phyloP scores from a whole-genome alignment of 768 basidiomycete genomes.

The Agrocybe chaxingu region DNA sequence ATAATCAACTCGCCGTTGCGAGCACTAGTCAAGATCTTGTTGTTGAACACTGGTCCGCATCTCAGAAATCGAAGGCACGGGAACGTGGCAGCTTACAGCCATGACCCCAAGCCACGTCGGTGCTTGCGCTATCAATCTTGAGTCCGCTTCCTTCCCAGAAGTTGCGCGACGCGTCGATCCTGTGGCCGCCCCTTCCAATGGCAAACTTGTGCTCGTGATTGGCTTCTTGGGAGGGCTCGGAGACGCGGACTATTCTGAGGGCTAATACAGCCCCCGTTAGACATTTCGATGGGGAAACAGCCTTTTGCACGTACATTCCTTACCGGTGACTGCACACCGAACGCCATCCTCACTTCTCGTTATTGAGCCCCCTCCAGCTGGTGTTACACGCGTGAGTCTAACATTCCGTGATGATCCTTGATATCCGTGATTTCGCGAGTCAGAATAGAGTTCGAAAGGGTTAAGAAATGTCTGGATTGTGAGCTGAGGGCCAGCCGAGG shows the following conservation, averaged over 20 bases:
- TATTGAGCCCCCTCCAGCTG: constrained; percentile 63
- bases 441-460: constrained; percentile 35
- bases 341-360: constrained; percentile 64
- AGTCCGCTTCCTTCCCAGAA: constrained; percentile 76
- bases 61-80: constrained; percentile 7
- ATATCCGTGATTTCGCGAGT: constrained; percentile 37
- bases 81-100: constrained; percentile 43
- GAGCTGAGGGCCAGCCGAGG: constrained; percentile 19
- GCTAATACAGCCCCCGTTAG: constrained; percentile 30
- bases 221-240: constrained; percentile 37
- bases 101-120: constrained; percentile 79
- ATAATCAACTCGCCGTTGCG: constrained; percentile 80
- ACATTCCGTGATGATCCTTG: constrained; percentile 48
- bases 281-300: not conserved
- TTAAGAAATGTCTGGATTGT: constrained; percentile 24
- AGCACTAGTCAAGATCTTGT: constrained; percentile 78
- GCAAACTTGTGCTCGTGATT: constrained; percentile 47
- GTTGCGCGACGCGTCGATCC: constrained; percentile 72
- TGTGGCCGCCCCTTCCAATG: constrained; percentile 57
- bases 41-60: constrained; percentile 52
- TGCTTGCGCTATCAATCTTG: constrained; percentile 75
- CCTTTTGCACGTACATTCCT: constrained; percentile 54
- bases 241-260: constrained; percentile 57
- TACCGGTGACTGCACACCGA: constrained; percentile 73
- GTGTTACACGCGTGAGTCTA: constrained; percentile 55